Percentiles rank a stretch among this genome's conserved stretches.
Conservation (phyloP, 768 basidiomycete genomes). For the Strobilomyces dryophilus region DNA sequence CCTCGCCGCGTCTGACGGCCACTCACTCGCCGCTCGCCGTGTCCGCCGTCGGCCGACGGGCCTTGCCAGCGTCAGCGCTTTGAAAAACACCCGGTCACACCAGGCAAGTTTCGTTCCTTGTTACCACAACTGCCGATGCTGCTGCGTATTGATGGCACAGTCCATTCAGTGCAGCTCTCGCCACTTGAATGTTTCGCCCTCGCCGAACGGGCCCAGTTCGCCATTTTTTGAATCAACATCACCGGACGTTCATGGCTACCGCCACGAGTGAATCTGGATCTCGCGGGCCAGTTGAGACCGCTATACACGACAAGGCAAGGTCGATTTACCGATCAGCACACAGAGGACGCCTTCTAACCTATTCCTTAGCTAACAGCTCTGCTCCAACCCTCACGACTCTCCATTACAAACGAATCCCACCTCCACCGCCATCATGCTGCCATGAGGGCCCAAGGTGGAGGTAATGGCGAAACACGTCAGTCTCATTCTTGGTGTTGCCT, state of each 20-base stretch:
- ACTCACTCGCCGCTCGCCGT: not conserved
- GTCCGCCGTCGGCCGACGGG: not conserved
- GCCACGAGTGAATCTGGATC: constrained; percentile 21
- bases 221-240: constrained; percentile 17
- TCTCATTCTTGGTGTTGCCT: constrained; percentile 21
- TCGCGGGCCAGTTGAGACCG: constrained; percentile 50
- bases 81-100: not conserved
- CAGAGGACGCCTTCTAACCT: constrained; percentile 20
- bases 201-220: constrained; percentile 18
- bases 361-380: constrained; percentile 52
- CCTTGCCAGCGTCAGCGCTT: constrained; percentile 1
- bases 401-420: constrained; percentile 78
- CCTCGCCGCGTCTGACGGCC: constrained; percentile 19
- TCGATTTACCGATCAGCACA: constrained; percentile 19
- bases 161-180: constrained; percentile 7
- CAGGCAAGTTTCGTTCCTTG: constrained; percentile 13
- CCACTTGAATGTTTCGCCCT: constrained; percentile 24
- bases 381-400: constrained; percentile 59
- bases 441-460: constrained; percentile 67
- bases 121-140: constrained; percentile 7
- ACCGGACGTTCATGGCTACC: constrained; percentile 29
- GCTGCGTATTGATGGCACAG: constrained; percentile 21
- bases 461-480: constrained; percentile 80
- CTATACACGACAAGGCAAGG: constrained; percentile 58
- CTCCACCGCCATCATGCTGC: constrained; percentile 81